Conservation (phyloP, 768 basidiomycete genomes). For the Serendipita sp. region DNA sequence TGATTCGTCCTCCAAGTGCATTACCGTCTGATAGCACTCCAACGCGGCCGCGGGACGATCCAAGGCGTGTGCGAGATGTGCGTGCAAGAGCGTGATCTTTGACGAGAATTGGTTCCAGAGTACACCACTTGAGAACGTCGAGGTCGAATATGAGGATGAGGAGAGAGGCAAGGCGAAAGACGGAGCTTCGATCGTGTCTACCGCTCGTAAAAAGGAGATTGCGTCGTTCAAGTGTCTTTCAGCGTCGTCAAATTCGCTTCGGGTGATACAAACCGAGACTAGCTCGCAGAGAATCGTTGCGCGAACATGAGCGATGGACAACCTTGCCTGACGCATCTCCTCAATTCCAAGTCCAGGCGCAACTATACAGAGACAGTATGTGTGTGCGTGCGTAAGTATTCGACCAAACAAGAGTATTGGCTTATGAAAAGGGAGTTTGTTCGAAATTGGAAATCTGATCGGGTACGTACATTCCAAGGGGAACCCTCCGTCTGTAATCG, state of each 20-base stretch:
- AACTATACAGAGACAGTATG: background rate
- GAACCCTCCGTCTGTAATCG: background rate
- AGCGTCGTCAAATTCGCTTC: slow-evolving; percentile 50
- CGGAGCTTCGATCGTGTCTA: background rate
- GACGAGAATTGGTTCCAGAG: slow-evolving; percentile 41
- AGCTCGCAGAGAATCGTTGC: slow-evolving; percentile 60
- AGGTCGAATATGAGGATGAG: too few relatives aligned
- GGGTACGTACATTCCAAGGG: slow-evolving; percentile 20
- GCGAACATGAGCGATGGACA: slow-evolving; percentile 30
- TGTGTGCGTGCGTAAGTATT: too few relatives aligned
- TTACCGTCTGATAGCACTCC: slow-evolving; percentile 48
- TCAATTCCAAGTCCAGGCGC: background rate
- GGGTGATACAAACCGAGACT: slow-evolving; percentile 41
- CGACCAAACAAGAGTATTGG: too few relatives aligned
- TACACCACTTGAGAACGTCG: slow-evolving; percentile 3
- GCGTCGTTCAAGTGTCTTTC: slow-evolving; percentile 17
- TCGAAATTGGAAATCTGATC: too few relatives aligned
- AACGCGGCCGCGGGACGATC: slow-evolving; percentile 36
- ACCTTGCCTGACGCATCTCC: background rate
- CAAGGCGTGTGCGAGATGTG: slow-evolving; percentile 55
- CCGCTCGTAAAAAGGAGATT: background rate
- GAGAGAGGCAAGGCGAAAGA: background rate
- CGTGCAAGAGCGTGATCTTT: slow-evolving; percentile 50
- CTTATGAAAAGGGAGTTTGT: background rate
- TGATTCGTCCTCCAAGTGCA: slow-evolving; percentile 26